Conservation (phyloP, 192 early-diverging fungal genomes). For the Umbelopsis ramanniana region DNA sequence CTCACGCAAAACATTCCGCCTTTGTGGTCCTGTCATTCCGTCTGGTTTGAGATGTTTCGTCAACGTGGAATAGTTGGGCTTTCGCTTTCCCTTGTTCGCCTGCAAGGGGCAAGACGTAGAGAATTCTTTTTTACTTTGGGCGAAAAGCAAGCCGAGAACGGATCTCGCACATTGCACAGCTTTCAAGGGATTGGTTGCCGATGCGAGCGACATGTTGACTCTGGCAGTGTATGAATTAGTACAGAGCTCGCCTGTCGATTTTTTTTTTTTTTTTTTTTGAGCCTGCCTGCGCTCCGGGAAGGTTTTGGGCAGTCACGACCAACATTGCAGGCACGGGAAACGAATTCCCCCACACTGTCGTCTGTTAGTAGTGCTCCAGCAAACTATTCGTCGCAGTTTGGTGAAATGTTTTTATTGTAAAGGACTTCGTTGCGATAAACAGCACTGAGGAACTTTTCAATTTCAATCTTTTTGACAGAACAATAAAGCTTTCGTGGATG, state of each 20-base stretch:
- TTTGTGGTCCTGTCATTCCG: constrained; percentile 40
- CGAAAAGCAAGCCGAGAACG: not conserved
- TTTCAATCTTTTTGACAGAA: no score
- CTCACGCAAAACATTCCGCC: constrained; percentile 32
- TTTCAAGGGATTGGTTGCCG: not conserved
- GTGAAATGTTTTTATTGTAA: no score
- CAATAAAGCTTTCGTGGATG: no score
- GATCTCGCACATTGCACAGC: not conserved
- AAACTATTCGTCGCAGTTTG: no score
- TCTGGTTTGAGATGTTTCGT: constrained; percentile 44
- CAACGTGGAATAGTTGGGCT: constrained; percentile 39
- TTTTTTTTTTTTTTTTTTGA: not conserved
- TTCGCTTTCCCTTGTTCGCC: constrained; percentile 22
- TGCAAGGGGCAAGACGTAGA: not conserved
- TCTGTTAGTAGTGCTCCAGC: no score
- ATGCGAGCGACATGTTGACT: not conserved
- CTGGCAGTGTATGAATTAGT: not conserved
- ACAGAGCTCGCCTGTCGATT: not conserved
- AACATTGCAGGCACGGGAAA: no score
- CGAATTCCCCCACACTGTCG: no score
- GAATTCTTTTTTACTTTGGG: not conserved
- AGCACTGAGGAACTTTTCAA: no score
- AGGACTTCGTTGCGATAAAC: no score
- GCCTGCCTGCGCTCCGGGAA: no score
- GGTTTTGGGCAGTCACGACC: no score